These are phyloP conservation scores for Globisporangium solare DNA, from an alignment of 352 stramenopile genomes.

Conservation along the genomic window DNA sequence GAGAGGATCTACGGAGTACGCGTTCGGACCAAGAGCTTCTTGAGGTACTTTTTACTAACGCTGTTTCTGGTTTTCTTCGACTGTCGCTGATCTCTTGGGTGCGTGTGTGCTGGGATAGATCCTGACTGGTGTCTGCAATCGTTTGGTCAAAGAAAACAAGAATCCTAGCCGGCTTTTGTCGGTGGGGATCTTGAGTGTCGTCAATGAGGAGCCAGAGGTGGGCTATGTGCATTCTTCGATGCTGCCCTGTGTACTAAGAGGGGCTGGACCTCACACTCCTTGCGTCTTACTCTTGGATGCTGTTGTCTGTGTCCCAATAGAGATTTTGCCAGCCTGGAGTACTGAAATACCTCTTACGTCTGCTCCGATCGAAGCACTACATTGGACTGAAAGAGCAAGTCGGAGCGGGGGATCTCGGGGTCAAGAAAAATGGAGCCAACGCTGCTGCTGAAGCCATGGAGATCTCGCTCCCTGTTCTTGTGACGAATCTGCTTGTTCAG, in stretches of 20 bases:
- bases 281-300: neutral
- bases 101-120: slow-evolving; percentile 19
- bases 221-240: neutral
- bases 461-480: slow-evolving; percentile 62
- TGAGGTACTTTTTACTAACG: slow-evolving; percentile 22
- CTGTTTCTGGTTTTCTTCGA: neutral
- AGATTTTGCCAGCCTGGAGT: slow-evolving; percentile 50
- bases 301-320: slow-evolving; percentile 8
- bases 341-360: slow-evolving; percentile 71
- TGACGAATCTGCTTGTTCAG: slow-evolving; percentile 65
- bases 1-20: slow-evolving; percentile 31
- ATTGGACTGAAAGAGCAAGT: slow-evolving; percentile 32
- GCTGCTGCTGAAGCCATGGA: slow-evolving; percentile 31
- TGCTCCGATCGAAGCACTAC: slow-evolving; percentile 84
- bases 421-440: slow-evolving; percentile 25
- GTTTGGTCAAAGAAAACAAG: slow-evolving; percentile 52
- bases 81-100: neutral
- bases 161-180: slow-evolving; percentile 51
- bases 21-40: slow-evolving; percentile 33
- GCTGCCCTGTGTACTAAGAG: neutral
- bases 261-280: neutral
- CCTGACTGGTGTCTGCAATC: slow-evolving; percentile 41
- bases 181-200: slow-evolving; percentile 51
- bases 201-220: slow-evolving; percentile 52
- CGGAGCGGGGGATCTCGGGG: slow-evolving; percentile 1